phyloP scores from a whole-genome alignment of 73 alveolate species.

The Paramecium sonneborni region DNA sequence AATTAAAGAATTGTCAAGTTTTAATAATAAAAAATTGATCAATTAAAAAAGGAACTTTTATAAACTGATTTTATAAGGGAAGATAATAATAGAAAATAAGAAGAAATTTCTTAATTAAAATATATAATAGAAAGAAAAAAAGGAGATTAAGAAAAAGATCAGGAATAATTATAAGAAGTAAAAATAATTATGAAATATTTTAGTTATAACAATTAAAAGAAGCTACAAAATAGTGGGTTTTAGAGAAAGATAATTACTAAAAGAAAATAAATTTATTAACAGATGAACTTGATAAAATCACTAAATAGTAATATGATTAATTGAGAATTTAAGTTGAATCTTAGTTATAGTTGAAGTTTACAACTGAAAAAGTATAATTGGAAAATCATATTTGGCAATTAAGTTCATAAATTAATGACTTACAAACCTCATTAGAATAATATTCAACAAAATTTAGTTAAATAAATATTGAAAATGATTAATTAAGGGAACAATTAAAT shows the following conservation, averaged over 20 bases:
- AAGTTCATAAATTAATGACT: not conserved
- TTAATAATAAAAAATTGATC: slow-evolving; percentile 14
- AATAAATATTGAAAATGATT: slow-evolving; percentile 20
- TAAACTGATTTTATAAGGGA: not conserved
- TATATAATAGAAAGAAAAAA: not conserved
- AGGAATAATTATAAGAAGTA: not conserved
- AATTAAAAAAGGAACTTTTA: slow-evolving; percentile 2
- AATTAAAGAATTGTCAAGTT: slow-evolving; percentile 37
- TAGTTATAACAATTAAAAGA: not conserved
- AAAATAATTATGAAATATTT: not conserved
- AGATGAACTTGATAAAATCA: slow-evolving; percentile 37
- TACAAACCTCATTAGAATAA: not conserved
- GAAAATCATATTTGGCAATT: slow-evolving; percentile 37
- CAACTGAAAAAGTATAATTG: not conserved
- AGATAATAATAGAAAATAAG: not conserved
- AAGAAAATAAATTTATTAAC: slow-evolving; percentile 16
- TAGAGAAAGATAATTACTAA: not conserved
- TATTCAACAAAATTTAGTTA: not conserved
- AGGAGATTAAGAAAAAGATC: not conserved
- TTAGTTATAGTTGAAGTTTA: not conserved
- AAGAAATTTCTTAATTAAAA: slow-evolving; percentile 4
- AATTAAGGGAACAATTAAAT: slow-evolving; percentile 32
- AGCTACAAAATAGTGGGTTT: not conserved
- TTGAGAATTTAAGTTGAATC: slow-evolving; percentile 40
- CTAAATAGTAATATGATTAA: slow-evolving; percentile 17